These are phyloP conservation scores for Aureobasidium sp. DNA, from an alignment of 2,329 filamentous ascomycete genomes.

Conservation along the genomic window DNA sequence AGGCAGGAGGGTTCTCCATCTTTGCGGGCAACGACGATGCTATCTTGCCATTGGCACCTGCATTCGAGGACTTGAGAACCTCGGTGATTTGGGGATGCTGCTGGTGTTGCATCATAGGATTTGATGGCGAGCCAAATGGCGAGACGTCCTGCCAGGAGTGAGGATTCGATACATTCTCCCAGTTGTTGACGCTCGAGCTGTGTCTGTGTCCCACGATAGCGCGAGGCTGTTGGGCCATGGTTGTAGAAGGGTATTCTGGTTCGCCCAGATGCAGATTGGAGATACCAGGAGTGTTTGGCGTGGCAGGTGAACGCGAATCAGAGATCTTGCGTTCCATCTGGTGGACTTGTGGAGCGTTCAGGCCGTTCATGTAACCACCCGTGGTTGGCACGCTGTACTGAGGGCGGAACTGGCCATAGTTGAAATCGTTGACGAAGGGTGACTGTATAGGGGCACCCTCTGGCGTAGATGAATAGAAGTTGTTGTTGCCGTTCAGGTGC, in stretches of 20 bases:
- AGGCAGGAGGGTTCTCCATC: conserved; percentile 24
- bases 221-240: conserved; percentile 27
- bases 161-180: conserved; percentile 72
- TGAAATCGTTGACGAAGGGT: conserved; percentile 74
- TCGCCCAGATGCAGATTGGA: conserved; percentile 64
- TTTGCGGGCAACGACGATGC: conserved; percentile 74
- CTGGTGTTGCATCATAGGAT: conserved; percentile 53
- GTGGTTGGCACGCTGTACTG: conserved; percentile 31
- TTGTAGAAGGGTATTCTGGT: conserved; percentile 40
- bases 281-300: conserved; percentile 75
- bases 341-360: conserved; percentile 30
- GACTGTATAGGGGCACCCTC: conserved; percentile 90
- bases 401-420: conserved; percentile 64
- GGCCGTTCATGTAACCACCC: conserved; percentile 20
- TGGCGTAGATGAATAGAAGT: conserved; percentile 80
- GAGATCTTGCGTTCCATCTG: conserved; percentile 56
- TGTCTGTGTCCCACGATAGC: conserved; percentile 40
- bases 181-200: conserved; percentile 77
- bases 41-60: conserved; percentile 33
- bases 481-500: conserved; percentile 27
- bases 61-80: conserved; percentile 74
- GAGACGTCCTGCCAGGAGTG: conserved; percentile 78
- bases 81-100: conserved; percentile 77
- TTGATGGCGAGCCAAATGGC: conserved; percentile 76
- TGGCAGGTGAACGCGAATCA: conserved; percentile 71